Evolutionary conservation across 2,329 filamentous ascomycete species (phyloP), one percentile per base, ranked within the genome.

Genomic region (Sporothrix globosa): DNA sequence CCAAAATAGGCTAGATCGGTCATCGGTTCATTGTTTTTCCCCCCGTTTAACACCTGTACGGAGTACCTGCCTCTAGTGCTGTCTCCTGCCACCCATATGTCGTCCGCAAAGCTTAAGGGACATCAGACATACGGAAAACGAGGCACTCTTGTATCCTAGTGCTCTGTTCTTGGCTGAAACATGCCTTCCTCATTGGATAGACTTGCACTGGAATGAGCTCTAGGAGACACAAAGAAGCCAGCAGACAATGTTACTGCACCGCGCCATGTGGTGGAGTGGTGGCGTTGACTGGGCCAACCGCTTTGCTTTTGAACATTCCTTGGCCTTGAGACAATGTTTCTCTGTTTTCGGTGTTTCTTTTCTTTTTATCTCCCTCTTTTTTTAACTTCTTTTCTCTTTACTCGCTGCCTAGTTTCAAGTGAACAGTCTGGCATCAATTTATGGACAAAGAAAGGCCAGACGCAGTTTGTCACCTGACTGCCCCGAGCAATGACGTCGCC

Each of bases 401-500:
- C 5, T 50, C 3, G 61, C 50, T 65, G 61, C 61, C 60, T 65
- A 65, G 24, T 21, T 65, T 65, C 61, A 65, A 65, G 44, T 65
- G 61, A 65, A 65, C 61, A 65, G 61, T 21, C 61, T 66, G 63
- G 63, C 63, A 34, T 52, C 24, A 9, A 27, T 41, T 13, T 48
- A 50, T 50, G 14, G 27, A 17, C 46, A 52, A 65, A 53, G 27
- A 52, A 39, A 66, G 24, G 21, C 4, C 44, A 17, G 21, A 34
- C 13, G 41, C 13, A 27, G 21, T 65, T 54, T 70, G 68, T 70
- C 68, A 70, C 68, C 60, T 70, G 68, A 68, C 70, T 54, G 3
- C 14, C 5, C 58, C 24, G n/a, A 44, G 44, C 67, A 67, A 72
- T 72, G 70, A 72, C 70, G 70, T 72, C 70, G 70, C 70, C 70